phyloP scores from a whole-genome alignment of 1,284 basidiomycete genomes.

The Meira miltonrushii region DNA sequence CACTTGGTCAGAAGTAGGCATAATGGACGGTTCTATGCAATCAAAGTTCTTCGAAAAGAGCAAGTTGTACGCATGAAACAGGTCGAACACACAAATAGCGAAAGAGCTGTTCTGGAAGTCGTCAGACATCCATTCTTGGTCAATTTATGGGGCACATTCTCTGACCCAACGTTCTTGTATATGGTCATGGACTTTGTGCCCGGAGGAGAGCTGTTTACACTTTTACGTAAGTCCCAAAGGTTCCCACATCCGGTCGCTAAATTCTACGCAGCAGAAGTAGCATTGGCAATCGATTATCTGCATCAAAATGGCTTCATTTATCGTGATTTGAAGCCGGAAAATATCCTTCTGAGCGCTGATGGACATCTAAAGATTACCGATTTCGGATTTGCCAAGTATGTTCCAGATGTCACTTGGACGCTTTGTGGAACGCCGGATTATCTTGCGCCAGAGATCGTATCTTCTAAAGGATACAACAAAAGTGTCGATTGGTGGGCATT shows the following conservation, averaged over 20 bases:
- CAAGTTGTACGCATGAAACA: slow-evolving; percentile 94
- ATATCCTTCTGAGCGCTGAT: slow-evolving; percentile 84
- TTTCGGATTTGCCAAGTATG: slow-evolving; percentile 93
- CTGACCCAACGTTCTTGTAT: slow-evolving; percentile 86
- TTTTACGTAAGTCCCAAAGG: slow-evolving; percentile 60
- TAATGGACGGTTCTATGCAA: slow-evolving; percentile 50
- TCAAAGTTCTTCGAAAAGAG: slow-evolving; percentile 57
- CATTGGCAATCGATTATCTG: slow-evolving; percentile 85
- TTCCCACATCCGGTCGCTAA: slow-evolving; percentile 98
- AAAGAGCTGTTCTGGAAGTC: slow-evolving; percentile 79
- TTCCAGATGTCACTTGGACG: slow-evolving; percentile 88
- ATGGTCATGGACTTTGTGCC: slow-evolving; percentile 99
- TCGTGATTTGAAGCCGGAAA: slow-evolving; percentile 95
- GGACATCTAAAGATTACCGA: slow-evolving; percentile 98
- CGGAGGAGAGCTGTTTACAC: slow-evolving; percentile 85
- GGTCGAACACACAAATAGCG: slow-evolving; percentile 94
- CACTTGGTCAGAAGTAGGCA: slow-evolving; percentile 45
- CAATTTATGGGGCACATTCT: slow-evolving; percentile 97
- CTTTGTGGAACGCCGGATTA: slow-evolving; percentile 88
- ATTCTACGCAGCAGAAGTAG: slow-evolving; percentile 97
- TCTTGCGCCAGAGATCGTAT: slow-evolving; percentile 59
- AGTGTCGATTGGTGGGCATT: slow-evolving; percentile 98
- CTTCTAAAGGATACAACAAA: slow-evolving; percentile 90
- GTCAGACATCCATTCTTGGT: slow-evolving; percentile 94
- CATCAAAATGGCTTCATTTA: slow-evolving; percentile 90